Evolutionary conservation across 345 rosid genomes (phyloP).

Genomic region (Anacardium occidentale): DNA sequence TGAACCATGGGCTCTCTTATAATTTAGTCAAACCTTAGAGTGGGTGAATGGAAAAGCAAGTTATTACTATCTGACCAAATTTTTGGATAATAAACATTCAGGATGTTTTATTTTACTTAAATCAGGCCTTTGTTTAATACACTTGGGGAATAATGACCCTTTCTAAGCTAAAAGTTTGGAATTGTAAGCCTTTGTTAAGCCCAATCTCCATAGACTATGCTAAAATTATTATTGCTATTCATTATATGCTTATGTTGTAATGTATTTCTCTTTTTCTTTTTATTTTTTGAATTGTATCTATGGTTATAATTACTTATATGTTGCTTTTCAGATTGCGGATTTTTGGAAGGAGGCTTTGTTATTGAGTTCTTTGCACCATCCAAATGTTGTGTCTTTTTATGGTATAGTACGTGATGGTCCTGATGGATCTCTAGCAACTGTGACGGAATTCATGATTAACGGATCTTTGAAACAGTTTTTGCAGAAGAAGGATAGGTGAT

Average conservation of each 20-base stretch:
- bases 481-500: slow-evolving; percentile 94
- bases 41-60: too few relatives aligned
- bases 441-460: slow-evolving; percentile 96
- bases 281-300: slow-evolving; percentile 10
- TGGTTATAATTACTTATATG: slow-evolving; percentile 16
- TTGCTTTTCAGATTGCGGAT: slow-evolving; percentile 75
- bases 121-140: neutral
- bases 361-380: slow-evolving; percentile 97
- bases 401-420: slow-evolving; percentile 99
- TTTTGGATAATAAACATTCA: too few relatives aligned
- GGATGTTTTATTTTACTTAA: neutral
- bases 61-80: too few relatives aligned
- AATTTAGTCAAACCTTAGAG: too few relatives aligned
- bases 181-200: neutral
- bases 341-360: slow-evolving; percentile 97
- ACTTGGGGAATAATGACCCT: neutral
- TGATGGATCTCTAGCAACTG: slow-evolving; percentile 92
- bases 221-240: neutral
- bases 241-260: slow-evolving; percentile 3
- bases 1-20: too few relatives aligned
- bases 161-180: too few relatives aligned
- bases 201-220: neutral
- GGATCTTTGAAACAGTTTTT: slow-evolving; percentile 97
- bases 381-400: slow-evolving; percentile 95
- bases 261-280: slow-evolving; percentile 3